Evolutionary conservation across 768 basidiomycete genomes (phyloP).

Genomic region (Agrocybe praecox): DNA sequence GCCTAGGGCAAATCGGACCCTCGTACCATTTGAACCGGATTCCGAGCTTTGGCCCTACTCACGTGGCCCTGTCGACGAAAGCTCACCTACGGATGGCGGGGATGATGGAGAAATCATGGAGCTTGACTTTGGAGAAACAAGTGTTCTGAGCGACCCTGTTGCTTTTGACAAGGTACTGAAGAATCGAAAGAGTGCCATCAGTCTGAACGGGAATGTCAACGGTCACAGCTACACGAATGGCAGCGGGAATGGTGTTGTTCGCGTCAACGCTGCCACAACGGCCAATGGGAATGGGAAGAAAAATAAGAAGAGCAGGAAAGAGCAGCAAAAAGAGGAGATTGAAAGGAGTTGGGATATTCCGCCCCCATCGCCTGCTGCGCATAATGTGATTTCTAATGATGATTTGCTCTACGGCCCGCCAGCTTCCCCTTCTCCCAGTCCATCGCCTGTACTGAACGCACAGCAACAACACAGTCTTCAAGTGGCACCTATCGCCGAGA

Average conservation of each 20-base stretch:
- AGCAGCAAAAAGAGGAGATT: slow-evolving; percentile 48
- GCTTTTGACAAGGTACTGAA: slow-evolving; percentile 48
- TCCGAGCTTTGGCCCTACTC: slow-evolving; percentile 77
- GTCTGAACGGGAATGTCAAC: slow-evolving; percentile 11
- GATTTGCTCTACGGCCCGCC: slow-evolving; percentile 10
- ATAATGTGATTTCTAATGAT: slow-evolving; percentile 2
- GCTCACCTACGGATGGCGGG: slow-evolving; percentile 29
- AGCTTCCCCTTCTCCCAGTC: slow-evolving; percentile 25
- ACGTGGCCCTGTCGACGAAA: slow-evolving; percentile 37
- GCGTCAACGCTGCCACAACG: slow-evolving; percentile 12
- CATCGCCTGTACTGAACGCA: slow-evolving; percentile 13
- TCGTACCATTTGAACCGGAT: slow-evolving; percentile 64
- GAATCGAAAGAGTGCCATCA: slow-evolving; percentile 29
- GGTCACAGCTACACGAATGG: slow-evolving; percentile 8
- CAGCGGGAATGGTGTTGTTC: slow-evolving; percentile 5
- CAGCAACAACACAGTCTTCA: neutral
- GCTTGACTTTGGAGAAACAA: slow-evolving; percentile 75
- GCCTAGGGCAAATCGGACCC: slow-evolving; percentile 34
- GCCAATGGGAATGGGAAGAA: slow-evolving; percentile 34
- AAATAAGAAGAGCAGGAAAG: slow-evolving; percentile 36
- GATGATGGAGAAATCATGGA: slow-evolving; percentile 70
- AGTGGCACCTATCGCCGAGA: slow-evolving; percentile 17
- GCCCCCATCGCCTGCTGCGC: slow-evolving; percentile 24
- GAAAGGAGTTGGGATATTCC: slow-evolving; percentile 66
- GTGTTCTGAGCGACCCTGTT: slow-evolving; percentile 68